Evolutionary conservation across 2,329 filamentous ascomycete species (phyloP).

Genomic region (Madurella mycetomatis): DNA sequence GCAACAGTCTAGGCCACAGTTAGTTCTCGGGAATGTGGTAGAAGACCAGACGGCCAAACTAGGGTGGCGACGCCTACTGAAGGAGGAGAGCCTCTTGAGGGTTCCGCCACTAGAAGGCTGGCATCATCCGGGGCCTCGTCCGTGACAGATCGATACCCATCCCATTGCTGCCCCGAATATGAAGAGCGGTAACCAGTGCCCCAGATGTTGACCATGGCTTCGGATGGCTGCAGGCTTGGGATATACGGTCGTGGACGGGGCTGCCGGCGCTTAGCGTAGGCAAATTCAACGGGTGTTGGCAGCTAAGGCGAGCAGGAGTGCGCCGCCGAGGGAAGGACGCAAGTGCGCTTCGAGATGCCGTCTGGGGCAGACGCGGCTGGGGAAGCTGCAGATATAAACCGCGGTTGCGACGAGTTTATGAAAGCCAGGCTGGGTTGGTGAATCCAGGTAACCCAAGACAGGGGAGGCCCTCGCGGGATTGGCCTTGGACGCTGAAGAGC

Average conservation of each 20-base stretch:
- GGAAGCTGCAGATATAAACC: too few relatives aligned
- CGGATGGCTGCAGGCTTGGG: not conserved
- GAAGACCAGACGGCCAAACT: not conserved
- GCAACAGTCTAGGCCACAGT: slow-evolving; percentile 38
- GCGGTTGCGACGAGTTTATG: too few relatives aligned
- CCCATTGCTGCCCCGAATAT: slow-evolving; percentile 24
- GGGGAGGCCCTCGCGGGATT: too few relatives aligned
- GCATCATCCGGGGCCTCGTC: slow-evolving; percentile 15
- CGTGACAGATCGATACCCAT: slow-evolving; percentile 16
- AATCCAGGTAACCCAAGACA: too few relatives aligned
- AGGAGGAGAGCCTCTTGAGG: slow-evolving; percentile 23
- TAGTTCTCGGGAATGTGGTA: not conserved
- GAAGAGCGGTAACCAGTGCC: slow-evolving; percentile 9
- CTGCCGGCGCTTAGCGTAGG: too few relatives aligned
- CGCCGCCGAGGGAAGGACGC: not conserved
- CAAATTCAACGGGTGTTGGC: not conserved
- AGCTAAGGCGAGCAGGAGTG: not conserved
- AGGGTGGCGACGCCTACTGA: slow-evolving; percentile 16
- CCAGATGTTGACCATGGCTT: slow-evolving; percentile 20
- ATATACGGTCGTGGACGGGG: not conserved
- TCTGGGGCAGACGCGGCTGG: too few relatives aligned
- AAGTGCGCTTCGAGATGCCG: too few relatives aligned
- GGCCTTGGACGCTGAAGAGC: too few relatives aligned
- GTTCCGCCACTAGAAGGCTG: slow-evolving; percentile 18
- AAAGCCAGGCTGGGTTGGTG: too few relatives aligned